Percentiles rank a stretch among this genome's conserved stretches.
phyloP scores from a whole-genome alignment of 2,329 filamentous ascomycete species.

The Bipolaris zeicola region DNA sequence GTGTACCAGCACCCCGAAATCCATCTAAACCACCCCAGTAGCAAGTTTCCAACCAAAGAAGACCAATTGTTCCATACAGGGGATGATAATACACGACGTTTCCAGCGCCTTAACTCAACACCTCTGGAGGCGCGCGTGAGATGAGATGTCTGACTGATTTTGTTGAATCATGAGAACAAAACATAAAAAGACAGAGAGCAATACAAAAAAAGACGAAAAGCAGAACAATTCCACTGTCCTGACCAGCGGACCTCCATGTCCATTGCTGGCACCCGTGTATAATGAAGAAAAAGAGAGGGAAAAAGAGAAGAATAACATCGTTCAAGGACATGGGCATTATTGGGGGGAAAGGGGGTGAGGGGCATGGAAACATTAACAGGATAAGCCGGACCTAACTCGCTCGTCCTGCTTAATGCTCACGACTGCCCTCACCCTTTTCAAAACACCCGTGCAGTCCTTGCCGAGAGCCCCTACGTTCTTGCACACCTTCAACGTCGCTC shows the following conservation, averaged over 20 bases:
- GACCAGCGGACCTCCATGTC: conserved; percentile 12
- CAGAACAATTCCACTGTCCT: conserved; percentile 15
- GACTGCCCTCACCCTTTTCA: conserved; percentile 44
- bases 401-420: conserved; percentile 39
- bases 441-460: conserved; percentile 42
- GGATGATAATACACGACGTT: conserved; percentile 40
- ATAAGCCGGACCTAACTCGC: conserved; percentile 36
- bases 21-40: conserved; percentile 19
- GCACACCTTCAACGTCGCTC: conserved; percentile 47
- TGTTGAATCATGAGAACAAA: conserved; percentile 11
- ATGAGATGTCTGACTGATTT: conserved; percentile 37
- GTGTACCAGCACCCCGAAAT: conserved; percentile 28
- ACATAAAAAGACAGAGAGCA: conserved; percentile 1
- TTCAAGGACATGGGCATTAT: conserved; percentile 24
- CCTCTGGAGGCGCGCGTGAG: conserved; percentile 30
- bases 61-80: conserved; percentile 29
- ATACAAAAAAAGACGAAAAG: conserved; percentile 5
- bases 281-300: conserved; percentile 12
- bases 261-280: conserved; percentile 35
- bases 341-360: conserved; percentile 14
- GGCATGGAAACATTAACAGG: conserved; percentile 18
- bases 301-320: conserved; percentile 14
- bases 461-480: conserved; percentile 39
- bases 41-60: conserved; percentile 15
- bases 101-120: conserved; percentile 33